A percentile compares a stretch with the other conserved stretches of the same genome.
Conservation (phyloP, 139 green algal species). For the Deuterostichococcus epilithicus region DNA sequence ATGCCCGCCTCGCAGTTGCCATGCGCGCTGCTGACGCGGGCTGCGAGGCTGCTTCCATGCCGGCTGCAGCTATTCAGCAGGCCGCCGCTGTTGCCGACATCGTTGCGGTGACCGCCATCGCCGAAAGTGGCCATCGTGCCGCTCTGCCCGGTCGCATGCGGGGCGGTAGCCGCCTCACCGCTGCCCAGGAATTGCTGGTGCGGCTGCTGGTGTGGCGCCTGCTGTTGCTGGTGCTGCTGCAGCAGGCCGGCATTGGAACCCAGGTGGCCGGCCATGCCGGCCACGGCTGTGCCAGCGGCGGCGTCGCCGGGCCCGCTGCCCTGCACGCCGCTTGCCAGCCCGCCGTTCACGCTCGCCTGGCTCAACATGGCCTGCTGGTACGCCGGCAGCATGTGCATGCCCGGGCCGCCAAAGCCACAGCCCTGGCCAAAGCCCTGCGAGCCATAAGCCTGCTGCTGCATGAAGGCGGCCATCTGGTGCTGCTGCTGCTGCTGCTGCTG, state of each 20-base stretch:
- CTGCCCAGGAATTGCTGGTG: too few species aligned
- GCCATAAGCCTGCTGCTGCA: neutral
- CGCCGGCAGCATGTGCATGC: neutral
- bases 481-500: neutral
- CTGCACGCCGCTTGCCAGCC: neutral
- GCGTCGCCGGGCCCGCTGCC: too few species aligned
- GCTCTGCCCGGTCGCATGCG: too few species aligned
- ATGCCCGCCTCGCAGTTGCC: neutral
- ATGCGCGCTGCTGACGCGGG: neutral
- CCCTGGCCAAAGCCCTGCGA: neutral
- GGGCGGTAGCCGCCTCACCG: too few species aligned
- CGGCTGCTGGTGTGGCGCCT: neutral
- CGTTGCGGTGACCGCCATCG: too few species aligned
- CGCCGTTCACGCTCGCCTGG: neutral
- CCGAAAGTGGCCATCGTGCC: too few species aligned
- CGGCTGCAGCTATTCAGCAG: too few species aligned
- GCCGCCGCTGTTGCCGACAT: too few species aligned
- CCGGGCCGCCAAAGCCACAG: neutral
- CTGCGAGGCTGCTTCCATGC: too few species aligned
- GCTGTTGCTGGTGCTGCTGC: neutral
- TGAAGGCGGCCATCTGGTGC: neutral
- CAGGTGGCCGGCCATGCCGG: too few species aligned
- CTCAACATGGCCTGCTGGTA: neutral
- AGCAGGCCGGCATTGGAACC: neutral
- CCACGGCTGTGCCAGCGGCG: neutral